Base-by-base conservation (phyloP, 2,329 filamentous ascomycete genomes). In the Zymoseptoria brevis region DNA sequence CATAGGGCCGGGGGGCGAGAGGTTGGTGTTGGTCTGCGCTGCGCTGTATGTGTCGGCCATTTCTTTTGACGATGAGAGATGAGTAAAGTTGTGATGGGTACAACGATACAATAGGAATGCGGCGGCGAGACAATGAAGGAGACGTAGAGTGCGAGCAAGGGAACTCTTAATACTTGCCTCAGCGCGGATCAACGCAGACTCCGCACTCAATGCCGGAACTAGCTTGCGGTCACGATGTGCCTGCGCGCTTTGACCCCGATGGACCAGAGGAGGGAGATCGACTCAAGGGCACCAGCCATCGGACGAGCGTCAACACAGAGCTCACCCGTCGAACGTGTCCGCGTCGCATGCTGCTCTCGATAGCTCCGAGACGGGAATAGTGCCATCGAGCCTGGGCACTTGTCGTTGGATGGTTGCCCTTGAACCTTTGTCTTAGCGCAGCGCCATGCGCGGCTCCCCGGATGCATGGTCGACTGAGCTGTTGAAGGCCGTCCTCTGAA, bases 1-100 rank as follows among this genome's bases (percentile, higher is more conserved):
- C 19, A 77, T 61, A 4, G 74, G 70, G 7, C 58, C 66, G 51
- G 64, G 66, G 7, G 68, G 55, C 19, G 67, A 65, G 59, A 70
- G 61, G 61, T 68, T 69, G 24, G 48, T 50, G 50, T 70, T 71
- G 59, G 67, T 64, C 49, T 66, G 64, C 9, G 68, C 64, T 16
- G 63, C 60, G 49, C 65, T 60, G 59, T 68, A 66, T 11, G 61
- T 66, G 53, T 62, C 56, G 8, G 63, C 52, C 57, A 64, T 62
- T 22, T 22, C 4, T 24, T 9, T 41, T 41, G 35, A 41, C 48
- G 45, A 58, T 45, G 55, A 55, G 53, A 53, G 55, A 19, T 56
- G 24, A 55, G 51, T 30, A 59, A 16, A 48, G n/a, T 45, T 57
- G 26, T 9, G 35, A 45, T 16, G 35, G 13, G 35, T 53, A 19